These are phyloP conservation scores for Heritiera littoralis DNA, from an alignment of 345 rosid species.

Conservation along the genomic window DNA sequence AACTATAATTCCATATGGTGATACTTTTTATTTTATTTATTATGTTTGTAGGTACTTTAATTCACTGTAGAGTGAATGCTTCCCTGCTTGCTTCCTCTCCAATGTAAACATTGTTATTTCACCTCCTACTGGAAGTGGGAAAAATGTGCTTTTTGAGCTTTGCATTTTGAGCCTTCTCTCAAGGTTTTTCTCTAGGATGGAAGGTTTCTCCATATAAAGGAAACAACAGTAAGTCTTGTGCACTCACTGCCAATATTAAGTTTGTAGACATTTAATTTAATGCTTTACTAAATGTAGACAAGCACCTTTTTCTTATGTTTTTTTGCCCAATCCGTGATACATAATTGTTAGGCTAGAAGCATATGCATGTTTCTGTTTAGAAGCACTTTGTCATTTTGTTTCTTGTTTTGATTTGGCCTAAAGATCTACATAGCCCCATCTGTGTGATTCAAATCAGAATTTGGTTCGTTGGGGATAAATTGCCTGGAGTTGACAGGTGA, in stretches of 20 bases:
- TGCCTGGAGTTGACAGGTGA: slow-evolving; percentile 96
- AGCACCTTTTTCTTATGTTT: neutral
- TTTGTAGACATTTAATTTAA: neutral
- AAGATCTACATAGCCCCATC: slow-evolving; percentile 94
- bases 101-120: too few relatives aligned
- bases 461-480: slow-evolving; percentile 75
- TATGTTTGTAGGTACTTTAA: too few relatives aligned
- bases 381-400: slow-evolving; percentile 9
- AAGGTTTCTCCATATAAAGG: slow-evolving; percentile 63
- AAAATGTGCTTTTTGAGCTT: too few relatives aligned
- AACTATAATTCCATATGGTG: too few relatives aligned
- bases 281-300: neutral
- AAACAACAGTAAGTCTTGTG: slow-evolving; percentile 67
- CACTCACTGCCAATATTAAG: neutral
- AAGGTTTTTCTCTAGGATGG: slow-evolving; percentile 1
- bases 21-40: too few relatives aligned
- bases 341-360: neutral
- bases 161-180: too few relatives aligned
- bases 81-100: too few relatives aligned
- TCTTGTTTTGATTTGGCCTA: slow-evolving; percentile 28
- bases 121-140: too few relatives aligned
- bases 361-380: slow-evolving; percentile 12
- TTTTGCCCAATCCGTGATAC: neutral
- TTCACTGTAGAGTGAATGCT: too few relatives aligned
- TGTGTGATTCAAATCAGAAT: slow-evolving; percentile 87